These are phyloP conservation scores for Heracleum sosnowskyi DNA, from an alignment of 129 eudicot species.

Conservation along the genomic window DNA sequence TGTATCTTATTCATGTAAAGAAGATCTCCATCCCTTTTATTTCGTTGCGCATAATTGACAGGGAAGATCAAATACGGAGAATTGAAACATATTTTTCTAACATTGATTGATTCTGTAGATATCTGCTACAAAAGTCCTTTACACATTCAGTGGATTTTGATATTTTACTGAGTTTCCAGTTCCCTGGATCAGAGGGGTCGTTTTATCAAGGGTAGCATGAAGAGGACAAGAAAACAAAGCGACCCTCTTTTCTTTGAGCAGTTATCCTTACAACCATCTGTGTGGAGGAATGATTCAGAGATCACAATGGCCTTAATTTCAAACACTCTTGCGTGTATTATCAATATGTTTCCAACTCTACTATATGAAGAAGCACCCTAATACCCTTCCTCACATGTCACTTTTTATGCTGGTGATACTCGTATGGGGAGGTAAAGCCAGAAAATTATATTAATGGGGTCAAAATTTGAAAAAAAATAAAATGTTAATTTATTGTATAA, in stretches of 20 bases:
- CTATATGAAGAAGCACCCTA: slow-evolving; percentile 39
- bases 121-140: too few species aligned
- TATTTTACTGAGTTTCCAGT: slow-evolving; percentile 38
- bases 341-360: slow-evolving; percentile 42
- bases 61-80: too few species aligned
- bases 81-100: too few species aligned
- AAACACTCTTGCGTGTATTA: slow-evolving; percentile 49
- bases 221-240: slow-evolving; percentile 35
- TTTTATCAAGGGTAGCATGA: slow-evolving; percentile 44
- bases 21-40: too few species aligned
- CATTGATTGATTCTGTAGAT: too few species aligned
- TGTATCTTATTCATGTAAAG: too few species aligned
- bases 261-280: slow-evolving; percentile 19
- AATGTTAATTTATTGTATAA: too few species aligned
- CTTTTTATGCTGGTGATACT: slow-evolving; percentile 57
- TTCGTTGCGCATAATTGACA: too few species aligned
- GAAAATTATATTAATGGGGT: too few species aligned
- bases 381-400: slow-evolving; percentile 37
- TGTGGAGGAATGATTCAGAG: slow-evolving; percentile 79
- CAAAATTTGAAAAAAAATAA: too few species aligned
- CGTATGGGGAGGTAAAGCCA: too few species aligned
- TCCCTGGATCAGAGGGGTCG: slow-evolving; percentile 26
- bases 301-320: slow-evolving; percentile 62
- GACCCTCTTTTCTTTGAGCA: slow-evolving; percentile 51
- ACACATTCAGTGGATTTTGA: slow-evolving; percentile 83